These are phyloP conservation scores for Stevia rebaudiana DNA, from an alignment of 140 eudicot genomes.

Conservation along the genomic window DNA sequence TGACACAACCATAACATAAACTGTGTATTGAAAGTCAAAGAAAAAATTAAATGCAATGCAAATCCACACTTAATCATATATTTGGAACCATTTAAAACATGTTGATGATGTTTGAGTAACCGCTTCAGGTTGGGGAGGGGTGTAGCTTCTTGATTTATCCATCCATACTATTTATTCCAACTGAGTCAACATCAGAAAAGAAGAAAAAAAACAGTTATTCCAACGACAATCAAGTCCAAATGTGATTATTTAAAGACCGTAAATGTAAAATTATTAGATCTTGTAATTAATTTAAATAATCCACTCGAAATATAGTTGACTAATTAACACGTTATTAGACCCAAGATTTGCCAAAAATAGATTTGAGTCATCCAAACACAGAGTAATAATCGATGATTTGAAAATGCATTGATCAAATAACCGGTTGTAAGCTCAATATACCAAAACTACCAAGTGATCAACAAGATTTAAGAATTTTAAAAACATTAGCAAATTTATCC, in stretches of 20 bases:
- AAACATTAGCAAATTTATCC: neutral
- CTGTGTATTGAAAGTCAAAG: constrained; percentile 17
- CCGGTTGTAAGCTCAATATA: neutral
- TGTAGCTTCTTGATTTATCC: constrained; percentile 9
- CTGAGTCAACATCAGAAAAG: constrained; percentile 13
- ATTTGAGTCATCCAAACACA: too few relatives aligned
- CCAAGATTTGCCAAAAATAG: neutral
- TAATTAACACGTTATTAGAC: neutral
- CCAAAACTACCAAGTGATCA: too few relatives aligned
- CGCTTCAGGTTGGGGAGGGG: constrained; percentile 22
- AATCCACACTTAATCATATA: constrained; percentile 11
- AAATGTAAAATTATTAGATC: neutral
- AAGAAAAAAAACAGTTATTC: neutral
- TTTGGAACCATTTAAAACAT: constrained; percentile 10
- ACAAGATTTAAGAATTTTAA: neutral
- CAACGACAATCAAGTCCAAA: neutral
- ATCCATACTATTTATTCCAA: constrained; percentile 25
- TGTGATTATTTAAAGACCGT: neutral
- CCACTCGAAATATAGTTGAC: neutral
- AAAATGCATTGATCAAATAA: neutral
- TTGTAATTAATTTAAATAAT: neutral
- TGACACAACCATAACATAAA: constrained; percentile 11
- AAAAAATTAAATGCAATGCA: constrained; percentile 19
- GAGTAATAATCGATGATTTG: neutral
- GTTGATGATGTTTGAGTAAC: constrained; percentile 8